Evolutionary conservation across 2,329 filamentous ascomycete genomes (phyloP), one percentile per base, ranked within the genome.

Genomic region (Ascochyta rabiei): DNA sequence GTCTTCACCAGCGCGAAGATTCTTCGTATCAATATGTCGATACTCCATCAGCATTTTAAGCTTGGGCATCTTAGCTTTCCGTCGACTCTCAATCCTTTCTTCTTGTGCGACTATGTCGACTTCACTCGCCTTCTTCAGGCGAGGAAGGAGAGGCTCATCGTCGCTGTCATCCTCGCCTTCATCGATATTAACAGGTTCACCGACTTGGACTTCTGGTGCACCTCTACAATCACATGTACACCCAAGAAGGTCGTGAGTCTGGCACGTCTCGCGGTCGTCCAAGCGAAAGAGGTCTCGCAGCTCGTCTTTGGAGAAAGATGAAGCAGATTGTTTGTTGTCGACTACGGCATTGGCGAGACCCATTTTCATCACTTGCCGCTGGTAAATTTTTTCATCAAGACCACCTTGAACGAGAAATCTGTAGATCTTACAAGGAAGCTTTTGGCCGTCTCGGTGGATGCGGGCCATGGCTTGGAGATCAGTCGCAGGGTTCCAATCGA

Each of bases 401-500:
- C 84, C 86, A 8, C 88, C 88, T 53, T 87, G 84, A 4, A 88
- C 84, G 12, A 91, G 69, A 51, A 91, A 79, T 6, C 88, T 80
- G 64, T 91, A 91, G 54, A 90, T 89, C 50, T 84, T 84, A 58
- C 87, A 89, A 3, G 83, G 84, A 10, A 80, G 76, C 69, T 86
- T 88, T 68, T 91, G 88, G 0, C 88, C 88, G 62, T 90, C 87
- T 43, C 88, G 82, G 68, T 90, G 87, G 41, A 90, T 88, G 13
- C 88, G 84, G 12, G 87, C 88, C 86, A 90, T 90, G 7, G 88
- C 88, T 70, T 91, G 88, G 18, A 88, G 76, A 64, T 91, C 88
- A 0, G 86, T 89, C 0, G 87, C 86, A 1, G 88, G 88, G 64
- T 91, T 91, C 88, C 88, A 91, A 73, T 90, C 88, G 8, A 89